Percentiles rank a stretch among this genome's conserved stretches.
Conservation (phyloP, 2,329 filamentous ascomycete species). For the Zymoseptoria pseudotritici region DNA sequence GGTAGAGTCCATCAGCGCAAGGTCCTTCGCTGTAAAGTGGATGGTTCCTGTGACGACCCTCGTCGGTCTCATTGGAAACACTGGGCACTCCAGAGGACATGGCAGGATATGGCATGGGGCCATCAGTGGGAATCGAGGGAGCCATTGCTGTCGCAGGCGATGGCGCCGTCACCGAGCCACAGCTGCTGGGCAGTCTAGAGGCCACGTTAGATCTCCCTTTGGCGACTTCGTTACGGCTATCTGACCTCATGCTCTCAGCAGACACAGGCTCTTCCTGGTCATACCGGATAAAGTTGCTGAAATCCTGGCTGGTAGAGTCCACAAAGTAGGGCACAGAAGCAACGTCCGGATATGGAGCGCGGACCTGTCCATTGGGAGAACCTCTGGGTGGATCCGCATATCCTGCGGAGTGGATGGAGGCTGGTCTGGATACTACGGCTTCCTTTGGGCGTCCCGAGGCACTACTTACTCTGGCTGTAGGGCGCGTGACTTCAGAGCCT, state of each 20-base stretch:
- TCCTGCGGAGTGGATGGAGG: neutral
- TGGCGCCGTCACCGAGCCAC: constrained; percentile 2
- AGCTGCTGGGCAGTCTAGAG: constrained; percentile 11
- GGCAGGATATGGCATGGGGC: constrained; percentile 4
- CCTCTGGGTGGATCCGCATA: constrained; percentile 1
- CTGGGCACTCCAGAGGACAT: constrained; percentile 8
- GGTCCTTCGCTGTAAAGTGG: constrained; percentile 62
- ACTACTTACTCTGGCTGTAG: constrained; percentile 15
- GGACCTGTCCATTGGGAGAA: constrained; percentile 6
- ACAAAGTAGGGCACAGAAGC: constrained; percentile 1
- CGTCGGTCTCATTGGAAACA: constrained; percentile 21
- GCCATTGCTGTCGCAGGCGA: constrained; percentile 5
- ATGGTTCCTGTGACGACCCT: constrained; percentile 44
- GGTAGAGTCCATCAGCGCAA: constrained; percentile 71
- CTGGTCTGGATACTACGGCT: neutral
- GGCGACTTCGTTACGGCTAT: neutral
- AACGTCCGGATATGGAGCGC: neutral
- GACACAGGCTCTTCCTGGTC: constrained; percentile 21
- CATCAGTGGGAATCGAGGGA: constrained; percentile 1
- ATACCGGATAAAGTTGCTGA: constrained; percentile 23
- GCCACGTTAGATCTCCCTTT: constrained; percentile 11
- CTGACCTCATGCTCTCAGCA: constrained; percentile 21
- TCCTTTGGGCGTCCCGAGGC: constrained; percentile 3
- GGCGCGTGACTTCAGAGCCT: constrained; percentile 3
- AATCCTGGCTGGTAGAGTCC: constrained; percentile 17